These are phyloP conservation scores for Bathelium albidoporum DNA, from an alignment of 495 filamentous ascomycete genomes.

Conservation along the genomic window DNA sequence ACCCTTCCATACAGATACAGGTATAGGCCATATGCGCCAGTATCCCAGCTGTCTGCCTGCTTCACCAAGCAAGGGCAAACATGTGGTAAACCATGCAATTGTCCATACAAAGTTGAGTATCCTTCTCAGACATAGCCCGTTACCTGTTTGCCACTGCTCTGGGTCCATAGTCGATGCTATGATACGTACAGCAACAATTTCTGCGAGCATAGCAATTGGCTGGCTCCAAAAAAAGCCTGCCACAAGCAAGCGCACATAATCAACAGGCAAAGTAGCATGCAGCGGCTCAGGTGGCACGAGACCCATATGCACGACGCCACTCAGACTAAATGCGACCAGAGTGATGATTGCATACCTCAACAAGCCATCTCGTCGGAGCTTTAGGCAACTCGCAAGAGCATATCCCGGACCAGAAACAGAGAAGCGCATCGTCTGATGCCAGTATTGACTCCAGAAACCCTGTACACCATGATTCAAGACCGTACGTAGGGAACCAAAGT, in stretches of 20 bases:
- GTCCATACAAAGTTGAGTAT: constrained; percentile 10
- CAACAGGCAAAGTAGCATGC: constrained; percentile 7
- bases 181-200: constrained; percentile 4
- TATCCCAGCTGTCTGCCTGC: constrained; percentile 15
- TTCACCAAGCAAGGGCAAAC: constrained; percentile 11
- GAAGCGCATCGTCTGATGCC: constrained; percentile 19
- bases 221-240: constrained; percentile 18
- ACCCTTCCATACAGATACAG: constrained; percentile 15
- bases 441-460: constrained; percentile 19
- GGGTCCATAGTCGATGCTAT: neutral
- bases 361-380: constrained; percentile 3
- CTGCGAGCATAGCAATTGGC: constrained; percentile 11
- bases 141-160: constrained; percentile 1
- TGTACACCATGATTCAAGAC: constrained; percentile 13
- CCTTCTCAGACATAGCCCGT: neutral
- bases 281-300: constrained; percentile 18
- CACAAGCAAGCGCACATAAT: constrained; percentile 8
- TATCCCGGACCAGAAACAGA: constrained; percentile 14
- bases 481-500: constrained; percentile 11
- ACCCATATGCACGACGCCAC: constrained; percentile 17
- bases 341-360: constrained; percentile 14
- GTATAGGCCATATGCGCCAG: constrained; percentile 15
- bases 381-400: constrained; percentile 11
- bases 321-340: constrained; percentile 11
- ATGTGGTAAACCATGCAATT: constrained; percentile 12